phyloP scores from a whole-genome alignment of 176 grass and related monocot genomes.

The Thalia dealbata region DNA sequence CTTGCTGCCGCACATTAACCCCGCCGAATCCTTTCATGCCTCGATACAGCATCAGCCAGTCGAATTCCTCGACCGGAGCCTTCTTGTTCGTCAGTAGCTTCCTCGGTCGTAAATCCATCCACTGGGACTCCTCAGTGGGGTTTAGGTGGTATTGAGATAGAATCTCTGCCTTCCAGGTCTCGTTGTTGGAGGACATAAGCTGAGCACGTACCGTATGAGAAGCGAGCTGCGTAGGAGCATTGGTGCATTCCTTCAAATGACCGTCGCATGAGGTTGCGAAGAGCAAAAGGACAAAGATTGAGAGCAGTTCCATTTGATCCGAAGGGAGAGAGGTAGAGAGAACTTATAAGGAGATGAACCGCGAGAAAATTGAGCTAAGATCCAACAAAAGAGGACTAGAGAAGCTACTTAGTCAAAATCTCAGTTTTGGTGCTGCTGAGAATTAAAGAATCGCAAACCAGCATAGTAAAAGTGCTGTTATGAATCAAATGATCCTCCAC shows the following conservation, averaged over 20 bases:
- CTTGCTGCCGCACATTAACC: background rate
- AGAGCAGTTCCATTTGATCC: background rate
- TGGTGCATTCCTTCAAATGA: constrained; percentile 18
- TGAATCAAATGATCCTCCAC: background rate
- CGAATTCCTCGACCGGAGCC: constrained; percentile 2
- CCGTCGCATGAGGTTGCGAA: background rate
- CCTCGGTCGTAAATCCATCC: constrained; percentile 17
- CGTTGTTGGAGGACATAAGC: constrained; percentile 1
- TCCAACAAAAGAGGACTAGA: background rate
- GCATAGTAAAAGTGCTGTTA: background rate
- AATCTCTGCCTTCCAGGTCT: constrained; percentile 19
- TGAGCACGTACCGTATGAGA: constrained; percentile 16
- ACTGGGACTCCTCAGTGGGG: constrained; percentile 11
- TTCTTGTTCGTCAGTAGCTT: constrained; percentile 19
- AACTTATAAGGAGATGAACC: background rate
- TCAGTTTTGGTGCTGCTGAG: background rate
- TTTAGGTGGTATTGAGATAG: constrained; percentile 18
- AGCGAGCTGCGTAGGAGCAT: constrained; percentile 13
- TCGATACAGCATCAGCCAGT: constrained; percentile 22
- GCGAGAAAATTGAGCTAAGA: background rate
- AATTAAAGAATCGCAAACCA: background rate
- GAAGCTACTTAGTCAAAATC: background rate
- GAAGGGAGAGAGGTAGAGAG: background rate
- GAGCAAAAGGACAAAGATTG: background rate
- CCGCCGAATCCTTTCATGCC: constrained; percentile 3